Conservation (phyloP, 2,329 filamentous ascomycete species). For the Daldinia sp. region DNA sequence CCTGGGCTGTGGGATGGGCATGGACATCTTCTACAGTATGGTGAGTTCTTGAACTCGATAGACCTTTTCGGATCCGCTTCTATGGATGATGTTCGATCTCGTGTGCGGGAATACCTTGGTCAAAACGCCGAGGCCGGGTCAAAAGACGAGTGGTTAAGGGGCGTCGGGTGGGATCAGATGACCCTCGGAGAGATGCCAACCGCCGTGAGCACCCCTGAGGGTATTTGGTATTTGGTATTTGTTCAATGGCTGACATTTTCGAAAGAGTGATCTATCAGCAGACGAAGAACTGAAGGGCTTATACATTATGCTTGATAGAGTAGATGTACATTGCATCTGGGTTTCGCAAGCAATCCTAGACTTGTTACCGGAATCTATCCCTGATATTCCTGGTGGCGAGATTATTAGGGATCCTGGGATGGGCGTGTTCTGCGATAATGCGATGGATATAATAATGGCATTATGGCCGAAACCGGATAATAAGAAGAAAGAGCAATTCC, state of each 20-base stretch:
- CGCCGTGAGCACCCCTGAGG: conserved; percentile 56
- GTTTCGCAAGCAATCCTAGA: conserved; percentile 70
- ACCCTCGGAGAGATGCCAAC: conserved; percentile 71
- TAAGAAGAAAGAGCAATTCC: conserved; percentile 61
- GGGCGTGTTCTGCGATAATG: conserved; percentile 78
- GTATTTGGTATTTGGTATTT: neutral
- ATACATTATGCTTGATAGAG: conserved; percentile 74
- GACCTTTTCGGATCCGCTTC: conserved; percentile 68
- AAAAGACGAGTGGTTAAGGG: conserved; percentile 67
- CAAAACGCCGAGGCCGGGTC: conserved; percentile 61
- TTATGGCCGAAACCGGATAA: conserved; percentile 65
- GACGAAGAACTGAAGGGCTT: conserved; percentile 61
- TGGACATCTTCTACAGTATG: conserved; percentile 71
- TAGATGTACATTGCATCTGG: conserved; percentile 76
- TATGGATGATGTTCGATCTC: conserved; percentile 61
- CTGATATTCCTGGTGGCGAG: conserved; percentile 69
- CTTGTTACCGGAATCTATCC: conserved; percentile 62
- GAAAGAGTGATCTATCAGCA: conserved; percentile 63
- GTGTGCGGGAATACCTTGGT: conserved; percentile 61
- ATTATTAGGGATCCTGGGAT: conserved; percentile 67
- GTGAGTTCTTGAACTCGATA: conserved; percentile 72
- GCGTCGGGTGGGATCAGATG: conserved; percentile 76
- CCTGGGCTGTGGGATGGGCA: conserved; percentile 77
- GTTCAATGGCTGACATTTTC: conserved; percentile 15
- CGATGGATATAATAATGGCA: conserved; percentile 68